Percentiles rank a stretch among this genome's conserved stretches.
Conservation (phyloP, 176 grass and related monocot species). For the Zea mays region Zm-B73-REFERENCE-NAM-5.0 NC_050098.1:232863001-232863500, state of each 20-base stretch:
- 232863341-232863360: conserved; percentile 30
- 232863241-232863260: neutral
- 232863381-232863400: conserved; percentile 38
- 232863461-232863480: neutral
- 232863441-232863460: conserved; percentile 23
- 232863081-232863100: too few relatives aligned
- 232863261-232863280: neutral
- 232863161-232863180: too few relatives aligned
- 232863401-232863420: conserved; percentile 9
- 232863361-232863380: conserved; percentile 32
- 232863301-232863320: conserved; percentile 11
- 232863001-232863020: too few relatives aligned
- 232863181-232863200: too few relatives aligned
- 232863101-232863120: too few relatives aligned
- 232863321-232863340: conserved; percentile 16
- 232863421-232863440: conserved; percentile 20
- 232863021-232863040: too few relatives aligned
- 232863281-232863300: neutral
- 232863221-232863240: neutral
- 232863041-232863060: too few relatives aligned
- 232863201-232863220: too few relatives aligned
- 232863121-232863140: too few relatives aligned
- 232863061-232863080: too few relatives aligned
- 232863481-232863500: neutral
- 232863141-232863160: too few relatives aligned